phyloP scores from a whole-genome alignment of 495 filamentous ascomycete genomes.

The Penicillium cosmopolitanum region DNA sequence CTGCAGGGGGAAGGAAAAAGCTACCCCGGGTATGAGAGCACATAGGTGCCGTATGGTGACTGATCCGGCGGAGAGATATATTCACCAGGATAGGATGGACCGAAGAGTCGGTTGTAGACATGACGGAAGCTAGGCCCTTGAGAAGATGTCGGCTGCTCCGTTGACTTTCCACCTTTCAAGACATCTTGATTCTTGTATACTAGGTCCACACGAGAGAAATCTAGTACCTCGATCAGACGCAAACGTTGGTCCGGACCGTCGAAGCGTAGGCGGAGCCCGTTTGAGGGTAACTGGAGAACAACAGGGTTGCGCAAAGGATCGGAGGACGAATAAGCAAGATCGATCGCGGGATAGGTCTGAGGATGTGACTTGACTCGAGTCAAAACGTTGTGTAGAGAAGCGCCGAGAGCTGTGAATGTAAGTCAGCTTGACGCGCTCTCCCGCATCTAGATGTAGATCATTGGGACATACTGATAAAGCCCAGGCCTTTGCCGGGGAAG shows the following conservation, averaged over 20 bases:
- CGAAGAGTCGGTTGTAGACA: slow-evolving; percentile 88
- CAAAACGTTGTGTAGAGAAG: slow-evolving; percentile 86
- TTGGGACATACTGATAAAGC: slow-evolving; percentile 68
- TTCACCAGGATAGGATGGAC: slow-evolving; percentile 90
- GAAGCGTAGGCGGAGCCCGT: slow-evolving; percentile 88
- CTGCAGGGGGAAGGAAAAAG: slow-evolving; percentile 85
- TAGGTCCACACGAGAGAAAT: slow-evolving; percentile 85
- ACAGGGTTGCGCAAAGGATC: slow-evolving; percentile 75
- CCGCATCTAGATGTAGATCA: slow-evolving; percentile 7
- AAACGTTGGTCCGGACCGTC: slow-evolving; percentile 92
- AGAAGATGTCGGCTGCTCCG: slow-evolving; percentile 42
- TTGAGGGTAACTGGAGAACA: slow-evolving; percentile 72
- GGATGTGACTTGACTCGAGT: slow-evolving; percentile 84
- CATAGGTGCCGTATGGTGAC: slow-evolving; percentile 68
- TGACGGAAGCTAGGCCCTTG: slow-evolving; percentile 83
- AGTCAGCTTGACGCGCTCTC: slow-evolving; percentile 24
- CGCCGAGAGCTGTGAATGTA: slow-evolving; percentile 68
- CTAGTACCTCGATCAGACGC: slow-evolving; percentile 84
- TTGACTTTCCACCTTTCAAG: slow-evolving; percentile 60
- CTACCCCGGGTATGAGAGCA: slow-evolving; percentile 90
- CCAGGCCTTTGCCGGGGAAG: slow-evolving; percentile 74
- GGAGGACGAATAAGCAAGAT: slow-evolving; percentile 71
- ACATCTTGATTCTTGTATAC: slow-evolving; percentile 87
- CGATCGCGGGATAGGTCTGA: slow-evolving; percentile 77
- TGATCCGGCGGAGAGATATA: slow-evolving; percentile 65